A percentile compares a stretch with the other conserved stretches of the same genome.
Evolutionary conservation across 306 rosid species (phyloP).

Genomic region (Cajanus cajan): DNA sequence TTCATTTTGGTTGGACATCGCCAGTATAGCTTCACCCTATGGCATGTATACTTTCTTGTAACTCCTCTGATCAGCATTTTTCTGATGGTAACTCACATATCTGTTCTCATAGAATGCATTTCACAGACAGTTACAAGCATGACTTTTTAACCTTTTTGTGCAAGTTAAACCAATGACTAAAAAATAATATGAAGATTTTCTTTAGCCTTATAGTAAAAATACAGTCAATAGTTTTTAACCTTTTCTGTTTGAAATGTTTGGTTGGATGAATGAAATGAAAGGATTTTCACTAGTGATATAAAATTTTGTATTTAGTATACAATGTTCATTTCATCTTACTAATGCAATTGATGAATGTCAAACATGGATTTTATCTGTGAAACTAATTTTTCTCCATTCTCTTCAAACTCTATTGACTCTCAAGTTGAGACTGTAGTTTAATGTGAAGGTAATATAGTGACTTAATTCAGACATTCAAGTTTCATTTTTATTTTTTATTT

Average conservation of each 20-base stretch:
- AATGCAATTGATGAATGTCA: neutral
- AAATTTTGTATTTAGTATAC: neutral
- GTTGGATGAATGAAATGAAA: neutral
- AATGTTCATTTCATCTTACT: neutral
- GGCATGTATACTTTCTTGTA: constrained; percentile 97
- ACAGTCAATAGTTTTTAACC: neutral
- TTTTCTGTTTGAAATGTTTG: neutral
- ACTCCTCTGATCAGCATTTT: constrained; percentile 74
- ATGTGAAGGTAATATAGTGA: neutral
- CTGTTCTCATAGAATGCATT: constrained; percentile 47
- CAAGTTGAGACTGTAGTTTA: neutral
- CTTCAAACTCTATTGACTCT: neutral
- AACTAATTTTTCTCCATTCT: neutral
- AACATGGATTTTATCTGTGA: neutral
- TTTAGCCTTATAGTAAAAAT: neutral
- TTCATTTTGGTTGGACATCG: constrained; percentile 76
- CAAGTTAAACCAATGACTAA: constrained; percentile 19
- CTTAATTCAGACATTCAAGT: neutral
- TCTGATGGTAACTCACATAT: constrained; percentile 90
- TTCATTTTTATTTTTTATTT: neutral
- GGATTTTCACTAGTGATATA: neutral
- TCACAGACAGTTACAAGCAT: constrained; percentile 32
- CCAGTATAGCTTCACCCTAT: constrained; percentile 85
- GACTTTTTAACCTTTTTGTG: constrained; percentile 20
- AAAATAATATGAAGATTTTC: neutral